These are phyloP conservation scores for Xylariaceae sp. DNA, from an alignment of 2,329 filamentous ascomycete species.

Conservation along the genomic window DNA sequence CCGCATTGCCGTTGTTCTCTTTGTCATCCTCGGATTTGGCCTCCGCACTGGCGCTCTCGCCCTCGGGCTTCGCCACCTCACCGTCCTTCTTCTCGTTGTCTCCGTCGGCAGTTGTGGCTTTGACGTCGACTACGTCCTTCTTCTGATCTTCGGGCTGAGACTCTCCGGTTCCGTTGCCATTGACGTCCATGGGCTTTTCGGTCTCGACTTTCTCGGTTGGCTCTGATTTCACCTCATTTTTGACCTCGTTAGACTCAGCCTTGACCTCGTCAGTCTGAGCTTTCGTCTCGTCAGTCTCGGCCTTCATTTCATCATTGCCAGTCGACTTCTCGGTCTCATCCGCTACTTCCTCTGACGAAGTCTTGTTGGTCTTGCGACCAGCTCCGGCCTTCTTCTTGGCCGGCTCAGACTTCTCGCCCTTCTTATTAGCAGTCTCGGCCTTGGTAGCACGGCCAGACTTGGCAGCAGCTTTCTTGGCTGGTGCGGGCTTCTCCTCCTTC, in stretches of 20 bases:
- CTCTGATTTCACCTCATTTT: background rate
- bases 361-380: background rate
- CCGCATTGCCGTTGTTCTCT: slow-evolving; percentile 14
- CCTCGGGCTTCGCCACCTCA: slow-evolving; percentile 19
- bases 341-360: slow-evolving; percentile 4
- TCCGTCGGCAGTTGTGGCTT: background rate
- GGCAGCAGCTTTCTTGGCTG: slow-evolving; percentile 16
- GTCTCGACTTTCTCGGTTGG: slow-evolving; percentile 5
- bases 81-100: slow-evolving; percentile 21
- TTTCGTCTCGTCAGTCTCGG: slow-evolving; percentile 13
- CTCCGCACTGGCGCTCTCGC: slow-evolving; percentile 19
- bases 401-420: slow-evolving; percentile 6
- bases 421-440: background rate
- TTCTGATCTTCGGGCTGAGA: background rate
- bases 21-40: slow-evolving; percentile 18
- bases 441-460: background rate
- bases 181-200: slow-evolving; percentile 9
- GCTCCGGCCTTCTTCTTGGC: slow-evolving; percentile 28
- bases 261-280: slow-evolving; percentile 3
- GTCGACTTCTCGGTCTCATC: slow-evolving; percentile 10
- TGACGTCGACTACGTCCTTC: background rate
- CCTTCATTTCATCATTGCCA: slow-evolving; percentile 23
- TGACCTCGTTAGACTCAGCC: background rate
- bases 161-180: slow-evolving; percentile 12
- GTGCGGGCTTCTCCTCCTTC: slow-evolving; percentile 25